A percentile compares a stretch with the other conserved stretches of the same genome.
phyloP scores from a whole-genome alignment of 768 basidiomycete genomes.

The Pleurotus djamor region DNA sequence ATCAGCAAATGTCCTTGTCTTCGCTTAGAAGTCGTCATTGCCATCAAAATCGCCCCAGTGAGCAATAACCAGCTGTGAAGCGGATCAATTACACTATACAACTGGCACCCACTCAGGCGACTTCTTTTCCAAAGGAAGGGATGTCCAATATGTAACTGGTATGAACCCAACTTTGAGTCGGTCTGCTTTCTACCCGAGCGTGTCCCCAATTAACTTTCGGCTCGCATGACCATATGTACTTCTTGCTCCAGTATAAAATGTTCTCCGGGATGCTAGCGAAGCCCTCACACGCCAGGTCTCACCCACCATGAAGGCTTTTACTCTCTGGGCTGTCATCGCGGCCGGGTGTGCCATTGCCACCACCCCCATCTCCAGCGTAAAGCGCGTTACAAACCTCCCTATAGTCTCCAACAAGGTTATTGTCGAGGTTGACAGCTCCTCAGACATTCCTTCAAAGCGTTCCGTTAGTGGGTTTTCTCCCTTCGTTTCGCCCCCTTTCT shows the following conservation, averaged over 20 bases:
- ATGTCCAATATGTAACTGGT: not conserved
- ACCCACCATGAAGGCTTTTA: conserved; percentile 30
- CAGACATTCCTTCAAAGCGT: conserved; percentile 33
- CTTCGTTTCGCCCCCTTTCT: not conserved
- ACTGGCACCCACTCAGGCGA: not conserved
- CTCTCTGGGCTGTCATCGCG: conserved; percentile 24
- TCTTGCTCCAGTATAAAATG: not conserved
- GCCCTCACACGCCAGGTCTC: not conserved
- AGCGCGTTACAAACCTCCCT: conserved; percentile 31
- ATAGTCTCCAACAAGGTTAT: conserved; percentile 52
- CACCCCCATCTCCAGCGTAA: conserved; percentile 33
- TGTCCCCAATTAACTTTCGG: conserved; percentile 1
- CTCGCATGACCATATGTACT: conserved; percentile 7
- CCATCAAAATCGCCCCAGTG: not conserved
- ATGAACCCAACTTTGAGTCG: not conserved
- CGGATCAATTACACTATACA: not conserved
- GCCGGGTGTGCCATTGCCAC: conserved; percentile 23
- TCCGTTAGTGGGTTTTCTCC: conserved; percentile 22
- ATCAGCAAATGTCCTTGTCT: not conserved
- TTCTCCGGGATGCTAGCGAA: not conserved
- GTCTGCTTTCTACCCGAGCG: conserved; percentile 2
- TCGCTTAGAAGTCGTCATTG: not conserved
- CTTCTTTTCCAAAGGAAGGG: not conserved
- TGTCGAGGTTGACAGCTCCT: conserved; percentile 47
- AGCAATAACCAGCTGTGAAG: not conserved